A percentile compares a stretch with the other conserved stretches of the same genome.
Evolutionary conservation across 2,329 filamentous ascomycete genomes (phyloP).

Genomic region (Ceratocystiopsis minuta): DNA sequence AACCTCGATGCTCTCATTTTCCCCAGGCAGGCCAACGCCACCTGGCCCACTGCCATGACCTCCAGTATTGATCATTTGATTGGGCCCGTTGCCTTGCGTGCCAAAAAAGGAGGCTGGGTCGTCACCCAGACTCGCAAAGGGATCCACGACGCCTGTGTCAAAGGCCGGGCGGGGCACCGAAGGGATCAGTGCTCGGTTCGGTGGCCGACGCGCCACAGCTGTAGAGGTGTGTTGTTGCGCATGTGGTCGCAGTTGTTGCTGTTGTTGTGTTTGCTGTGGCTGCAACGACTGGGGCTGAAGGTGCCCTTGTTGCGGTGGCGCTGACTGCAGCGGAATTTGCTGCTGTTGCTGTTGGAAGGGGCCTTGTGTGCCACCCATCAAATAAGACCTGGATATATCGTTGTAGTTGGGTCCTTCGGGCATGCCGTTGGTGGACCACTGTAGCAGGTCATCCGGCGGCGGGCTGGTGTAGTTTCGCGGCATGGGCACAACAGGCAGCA

Average conservation of each 20-base stretch:
- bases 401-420: constrained; percentile 19
- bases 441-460: constrained; percentile 27
- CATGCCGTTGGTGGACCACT: constrained; percentile 22
- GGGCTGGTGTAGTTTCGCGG: constrained; percentile 29
- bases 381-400: constrained; percentile 21
- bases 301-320: constrained; percentile 10
- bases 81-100: too few species aligned
- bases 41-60: not conserved
- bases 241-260: not conserved
- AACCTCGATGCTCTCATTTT: constrained; percentile 57
- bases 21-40: constrained; percentile 16
- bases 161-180: constrained; percentile 21
- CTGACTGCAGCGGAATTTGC: constrained; percentile 4
- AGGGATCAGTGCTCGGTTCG: constrained; percentile 31
- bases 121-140: constrained; percentile 24
- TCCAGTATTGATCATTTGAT: not conserved
- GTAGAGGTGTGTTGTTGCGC: constrained; percentile 19
- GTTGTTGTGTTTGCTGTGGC: constrained; percentile 11
- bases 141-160: constrained; percentile 19
- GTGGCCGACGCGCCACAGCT: constrained; percentile 32
- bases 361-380: constrained; percentile 18
- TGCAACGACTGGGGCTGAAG: constrained; percentile 12
- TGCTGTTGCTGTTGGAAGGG: constrained; percentile 10
- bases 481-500: constrained; percentile 24
- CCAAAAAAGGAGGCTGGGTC: constrained; percentile 15